These are phyloP conservation scores for Raphanus hybrid DNA, from an alignment of 441 rosid genomes.

Conservation along the genomic window DNA sequence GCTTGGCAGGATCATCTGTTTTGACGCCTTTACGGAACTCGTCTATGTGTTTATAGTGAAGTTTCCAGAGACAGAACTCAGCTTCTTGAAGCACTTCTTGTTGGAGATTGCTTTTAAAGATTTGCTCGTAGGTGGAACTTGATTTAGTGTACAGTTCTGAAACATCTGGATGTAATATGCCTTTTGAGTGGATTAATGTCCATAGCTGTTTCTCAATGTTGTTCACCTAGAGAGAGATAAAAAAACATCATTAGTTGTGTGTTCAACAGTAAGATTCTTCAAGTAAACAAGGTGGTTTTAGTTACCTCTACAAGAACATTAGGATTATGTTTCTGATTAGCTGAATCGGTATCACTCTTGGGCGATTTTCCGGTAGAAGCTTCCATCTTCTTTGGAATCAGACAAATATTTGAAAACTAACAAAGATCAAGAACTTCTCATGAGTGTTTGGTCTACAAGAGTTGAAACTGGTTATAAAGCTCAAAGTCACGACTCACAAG, in stretches of 20 bases:
- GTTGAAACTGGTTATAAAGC: not conserved
- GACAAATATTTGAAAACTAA: constrained; percentile 10
- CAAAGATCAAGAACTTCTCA: constrained; percentile 6
- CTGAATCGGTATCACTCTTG: constrained; percentile 39
- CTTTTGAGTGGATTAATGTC: constrained; percentile 58
- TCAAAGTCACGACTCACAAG: constrained; percentile 14
- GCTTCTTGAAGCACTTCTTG: constrained; percentile 71
- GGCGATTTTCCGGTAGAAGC: constrained; percentile 30
- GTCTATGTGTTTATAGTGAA: constrained; percentile 79
- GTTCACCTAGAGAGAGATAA: constrained; percentile 55
- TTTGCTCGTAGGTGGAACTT: constrained; percentile 62
- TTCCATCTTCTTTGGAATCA: constrained; percentile 28
- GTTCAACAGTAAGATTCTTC: not conserved
- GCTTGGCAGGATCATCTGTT: constrained; percentile 44
- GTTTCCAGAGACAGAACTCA: constrained; percentile 89
- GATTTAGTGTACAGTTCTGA: constrained; percentile 60
- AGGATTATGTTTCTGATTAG: constrained; percentile 56
- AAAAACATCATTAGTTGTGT: constrained; percentile 18
- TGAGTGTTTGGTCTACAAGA: not conserved
- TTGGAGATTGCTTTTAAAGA: constrained; percentile 56
- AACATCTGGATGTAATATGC: constrained; percentile 62
- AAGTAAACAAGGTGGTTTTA: constrained; percentile 25
- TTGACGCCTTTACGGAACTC: constrained; percentile 81
- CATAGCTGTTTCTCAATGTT: constrained; percentile 71
- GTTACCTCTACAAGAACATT: constrained; percentile 61